Percentiles rank a stretch among this genome's conserved stretches.
phyloP scores from a whole-genome alignment of 129 eudicot species.

The Deinandra increscens region DNA sequence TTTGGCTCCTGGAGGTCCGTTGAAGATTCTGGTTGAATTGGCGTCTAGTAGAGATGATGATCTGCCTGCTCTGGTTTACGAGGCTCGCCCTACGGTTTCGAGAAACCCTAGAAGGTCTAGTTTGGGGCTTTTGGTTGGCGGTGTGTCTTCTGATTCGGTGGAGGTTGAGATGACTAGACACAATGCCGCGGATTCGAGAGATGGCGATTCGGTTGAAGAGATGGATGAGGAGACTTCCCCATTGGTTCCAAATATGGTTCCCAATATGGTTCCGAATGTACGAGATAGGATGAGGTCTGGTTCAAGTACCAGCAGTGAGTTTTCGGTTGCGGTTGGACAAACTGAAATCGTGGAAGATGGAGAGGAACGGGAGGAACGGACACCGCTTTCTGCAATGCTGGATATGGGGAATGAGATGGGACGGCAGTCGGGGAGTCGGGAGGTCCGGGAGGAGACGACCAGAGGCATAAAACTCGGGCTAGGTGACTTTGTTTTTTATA shows the following conservation, averaged over 20 bases:
- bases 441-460: slow-evolving; percentile 25
- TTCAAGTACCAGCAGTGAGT: slow-evolving; percentile 25
- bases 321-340: background rate
- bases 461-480: slow-evolving; percentile 89
- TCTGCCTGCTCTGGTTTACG: slow-evolving; percentile 86
- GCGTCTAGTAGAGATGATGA: slow-evolving; percentile 86
- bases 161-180: slow-evolving; percentile 39
- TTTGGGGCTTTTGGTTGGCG: slow-evolving; percentile 65
- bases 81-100: slow-evolving; percentile 68
- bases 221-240: slow-evolving; percentile 56
- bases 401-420: slow-evolving; percentile 32
- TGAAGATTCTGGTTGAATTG: slow-evolving; percentile 83
- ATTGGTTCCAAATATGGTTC: slow-evolving; percentile 63
- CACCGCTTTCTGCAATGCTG: slow-evolving; percentile 41
- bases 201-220: slow-evolving; percentile 29
- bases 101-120: slow-evolving; percentile 32
- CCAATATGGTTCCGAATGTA: slow-evolving; percentile 56
- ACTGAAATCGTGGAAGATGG: slow-evolving; percentile 35
- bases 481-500: slow-evolving; percentile 94
- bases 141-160: slow-evolving; percentile 36
- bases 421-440: slow-evolving; percentile 21
- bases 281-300: slow-evolving; percentile 27
- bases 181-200: slow-evolving; percentile 20
- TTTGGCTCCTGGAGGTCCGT: slow-evolving; percentile 94
- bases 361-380: slow-evolving; percentile 36